These are phyloP conservation scores for Hypoxylon lienhwacheense DNA, from an alignment of 495 filamentous ascomycete species.

Conservation along the genomic window DNA sequence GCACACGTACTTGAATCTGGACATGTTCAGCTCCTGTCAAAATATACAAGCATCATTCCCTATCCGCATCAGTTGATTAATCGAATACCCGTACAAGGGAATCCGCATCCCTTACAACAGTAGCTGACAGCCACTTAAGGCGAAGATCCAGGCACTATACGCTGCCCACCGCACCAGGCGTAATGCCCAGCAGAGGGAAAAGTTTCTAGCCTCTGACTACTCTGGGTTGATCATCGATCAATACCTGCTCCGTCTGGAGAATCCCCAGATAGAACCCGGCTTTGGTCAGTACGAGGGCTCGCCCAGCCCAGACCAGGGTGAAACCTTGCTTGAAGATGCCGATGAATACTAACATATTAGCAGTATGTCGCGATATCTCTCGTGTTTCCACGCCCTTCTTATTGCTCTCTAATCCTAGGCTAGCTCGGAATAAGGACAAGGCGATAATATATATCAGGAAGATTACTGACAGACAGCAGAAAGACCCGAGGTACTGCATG, in stretches of 20 bases:
- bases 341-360: slow-evolving; percentile 9
- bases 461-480: slow-evolving; percentile 19
- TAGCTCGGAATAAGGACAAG: not conserved
- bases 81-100: too few relatives aligned
- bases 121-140: slow-evolving; percentile 48
- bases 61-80: too few relatives aligned
- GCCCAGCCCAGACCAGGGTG: not conserved
- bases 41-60: not conserved
- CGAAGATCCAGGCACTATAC: slow-evolving; percentile 71
- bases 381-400: not conserved
- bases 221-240: slow-evolving; percentile 72
- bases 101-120: not conserved
- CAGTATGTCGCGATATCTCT: slow-evolving; percentile 18
- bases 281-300: slow-evolving; percentile 46
- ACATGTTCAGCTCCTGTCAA: not conserved
- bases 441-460: slow-evolving; percentile 18
- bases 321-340: not conserved
- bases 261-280: slow-evolving; percentile 60
- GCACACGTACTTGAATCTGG: not conserved
- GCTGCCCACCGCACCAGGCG: slow-evolving; percentile 69
- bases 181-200: slow-evolving; percentile 68
- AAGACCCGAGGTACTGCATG: slow-evolving; percentile 76
- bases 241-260: slow-evolving; percentile 66
- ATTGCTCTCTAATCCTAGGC: not conserved
- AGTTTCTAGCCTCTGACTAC: slow-evolving; percentile 70